These are phyloP conservation scores for Ceratorhiza oryzae-sativae DNA, from an alignment of 1,284 basidiomycete genomes.

Conservation along the genomic window DNA sequence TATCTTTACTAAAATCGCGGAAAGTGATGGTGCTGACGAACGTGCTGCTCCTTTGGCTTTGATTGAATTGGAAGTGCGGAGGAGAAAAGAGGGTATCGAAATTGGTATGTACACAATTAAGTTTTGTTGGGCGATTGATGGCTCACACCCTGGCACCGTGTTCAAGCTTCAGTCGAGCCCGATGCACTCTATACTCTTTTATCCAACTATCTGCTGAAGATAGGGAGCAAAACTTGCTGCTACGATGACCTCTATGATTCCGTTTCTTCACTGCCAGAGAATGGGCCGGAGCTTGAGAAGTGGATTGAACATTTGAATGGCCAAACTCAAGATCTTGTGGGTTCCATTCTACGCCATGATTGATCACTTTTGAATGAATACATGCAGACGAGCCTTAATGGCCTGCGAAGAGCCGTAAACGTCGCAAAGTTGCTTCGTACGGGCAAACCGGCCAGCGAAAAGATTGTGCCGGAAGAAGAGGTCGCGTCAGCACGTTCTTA, in stretches of 20 bases:
- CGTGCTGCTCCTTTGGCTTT: constrained; percentile 73
- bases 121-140: constrained; percentile 40
- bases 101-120: constrained; percentile 46
- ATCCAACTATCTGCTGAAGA: constrained; percentile 68
- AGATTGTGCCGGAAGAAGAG: constrained; percentile 30
- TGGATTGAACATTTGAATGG: constrained; percentile 40
- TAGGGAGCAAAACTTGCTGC: constrained; percentile 83
- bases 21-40: constrained; percentile 70
- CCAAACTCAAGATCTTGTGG: constrained; percentile 46
- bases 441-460: constrained; percentile 15
- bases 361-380: background rate
- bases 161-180: constrained; percentile 22
- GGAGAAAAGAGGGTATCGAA: constrained; percentile 45
- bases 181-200: constrained; percentile 41
- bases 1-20: constrained; percentile 64
- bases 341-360: constrained; percentile 43
- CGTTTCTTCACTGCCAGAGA: constrained; percentile 51
- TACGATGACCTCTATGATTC: constrained; percentile 75
- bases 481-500: constrained; percentile 44
- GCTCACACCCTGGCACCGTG: constrained; percentile 45
- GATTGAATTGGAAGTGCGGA: constrained; percentile 74
- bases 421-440: constrained; percentile 33
- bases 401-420: constrained; percentile 32
- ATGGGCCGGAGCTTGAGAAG: constrained; percentile 48
- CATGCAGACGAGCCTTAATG: constrained; percentile 19